Evolutionary conservation across 768 basidiomycete species (phyloP).

Genomic region (Boletus subparvulus): DNA sequence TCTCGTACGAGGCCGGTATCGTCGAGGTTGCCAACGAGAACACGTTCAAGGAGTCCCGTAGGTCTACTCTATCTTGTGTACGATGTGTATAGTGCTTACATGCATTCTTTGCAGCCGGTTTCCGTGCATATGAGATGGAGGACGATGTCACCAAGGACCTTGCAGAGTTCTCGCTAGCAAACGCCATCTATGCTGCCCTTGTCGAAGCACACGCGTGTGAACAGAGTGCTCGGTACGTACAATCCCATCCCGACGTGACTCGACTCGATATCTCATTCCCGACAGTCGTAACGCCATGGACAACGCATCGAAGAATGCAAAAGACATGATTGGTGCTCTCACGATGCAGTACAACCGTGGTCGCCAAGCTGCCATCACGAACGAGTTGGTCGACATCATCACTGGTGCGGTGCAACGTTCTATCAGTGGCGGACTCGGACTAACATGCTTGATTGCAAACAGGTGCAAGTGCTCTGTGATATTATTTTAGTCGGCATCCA

Average conservation of each 20-base stretch:
- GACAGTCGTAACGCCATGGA: slow-evolving; percentile 95
- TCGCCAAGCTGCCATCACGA: slow-evolving; percentile 96
- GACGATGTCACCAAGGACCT: slow-evolving; percentile 94
- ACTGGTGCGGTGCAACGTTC: slow-evolving; percentile 56
- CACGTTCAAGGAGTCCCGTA: slow-evolving; percentile 77
- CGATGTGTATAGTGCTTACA: slow-evolving; percentile 1
- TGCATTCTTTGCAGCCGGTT: slow-evolving; percentile 55
- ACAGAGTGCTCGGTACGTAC: slow-evolving; percentile 76
- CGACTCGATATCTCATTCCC: background rate
- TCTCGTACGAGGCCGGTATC: slow-evolving; percentile 81
- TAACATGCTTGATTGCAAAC: background rate
- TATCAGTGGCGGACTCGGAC: background rate
- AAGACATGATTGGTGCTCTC: slow-evolving; percentile 84
- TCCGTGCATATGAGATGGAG: slow-evolving; percentile 97
- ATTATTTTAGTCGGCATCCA: slow-evolving; percentile 12
- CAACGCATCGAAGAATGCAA: slow-evolving; percentile 98
- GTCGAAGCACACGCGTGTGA: slow-evolving; percentile 96
- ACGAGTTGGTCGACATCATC: slow-evolving; percentile 91
- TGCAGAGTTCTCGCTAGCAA: slow-evolving; percentile 93
- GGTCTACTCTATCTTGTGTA: background rate
- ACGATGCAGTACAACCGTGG: slow-evolving; percentile 98
- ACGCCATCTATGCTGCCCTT: slow-evolving; percentile 92
- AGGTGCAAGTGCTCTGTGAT: slow-evolving; percentile 53
- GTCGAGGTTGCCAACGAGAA: slow-evolving; percentile 81
- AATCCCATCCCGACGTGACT: no score